Evolutionary conservation across 2,329 filamentous ascomycete species (phyloP).

Genomic region (Cordyceps javanica): DNA sequence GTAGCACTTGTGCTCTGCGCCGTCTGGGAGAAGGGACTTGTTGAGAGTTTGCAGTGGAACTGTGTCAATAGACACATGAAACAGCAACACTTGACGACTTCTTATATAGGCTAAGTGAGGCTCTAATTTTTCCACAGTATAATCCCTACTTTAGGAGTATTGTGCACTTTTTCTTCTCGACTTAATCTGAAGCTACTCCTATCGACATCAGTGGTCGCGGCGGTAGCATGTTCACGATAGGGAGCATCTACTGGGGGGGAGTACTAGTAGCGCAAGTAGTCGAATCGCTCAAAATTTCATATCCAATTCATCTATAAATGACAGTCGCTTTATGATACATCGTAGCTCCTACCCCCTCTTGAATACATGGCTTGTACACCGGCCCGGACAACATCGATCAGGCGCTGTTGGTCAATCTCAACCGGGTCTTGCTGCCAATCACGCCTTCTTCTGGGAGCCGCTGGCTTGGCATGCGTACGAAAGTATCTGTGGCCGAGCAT

Average conservation of each 20-base stretch:
- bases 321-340: not conserved
- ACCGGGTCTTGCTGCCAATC: not conserved
- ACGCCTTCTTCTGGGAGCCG: not conserved
- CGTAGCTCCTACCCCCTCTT: not conserved
- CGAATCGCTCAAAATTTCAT: not conserved
- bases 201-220: not conserved
- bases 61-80: not conserved
- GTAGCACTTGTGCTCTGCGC: no score
- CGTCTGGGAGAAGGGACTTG: conserved; percentile 13
- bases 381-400: not conserved
- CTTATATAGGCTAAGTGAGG: not conserved
- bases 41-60: conserved; percentile 19
- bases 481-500: conserved; percentile 33
- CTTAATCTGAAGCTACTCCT: not conserved
- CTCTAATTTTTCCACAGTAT: not conserved
- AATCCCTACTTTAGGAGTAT: not conserved
- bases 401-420: not conserved
- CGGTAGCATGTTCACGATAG: not conserved
- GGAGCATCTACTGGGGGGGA: not conserved
- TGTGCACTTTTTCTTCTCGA: not conserved
- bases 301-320: not conserved
- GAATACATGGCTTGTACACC: conserved; percentile 1
- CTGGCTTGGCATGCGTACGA: conserved; percentile 24
- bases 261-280: not conserved
- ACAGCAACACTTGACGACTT: not conserved